Evolutionary conservation across 2,329 filamentous ascomycete genomes (phyloP).

Genomic region (Plenodomus biglobosus): DNA sequence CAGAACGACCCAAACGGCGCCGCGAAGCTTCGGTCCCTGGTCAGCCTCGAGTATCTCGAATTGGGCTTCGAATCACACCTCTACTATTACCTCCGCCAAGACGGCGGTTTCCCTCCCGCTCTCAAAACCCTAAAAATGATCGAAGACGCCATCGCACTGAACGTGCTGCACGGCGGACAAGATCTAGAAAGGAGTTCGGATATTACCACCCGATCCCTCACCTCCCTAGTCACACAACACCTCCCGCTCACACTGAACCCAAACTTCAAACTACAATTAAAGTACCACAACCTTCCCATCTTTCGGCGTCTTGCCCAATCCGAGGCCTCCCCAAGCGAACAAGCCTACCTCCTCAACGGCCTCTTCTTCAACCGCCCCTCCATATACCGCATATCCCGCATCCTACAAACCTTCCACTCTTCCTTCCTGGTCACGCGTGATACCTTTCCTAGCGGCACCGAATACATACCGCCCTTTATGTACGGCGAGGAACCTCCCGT

Average conservation of each 20-base stretch:
- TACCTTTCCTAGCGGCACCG: conserved; percentile 15
- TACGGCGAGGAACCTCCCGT: conserved; percentile 36
- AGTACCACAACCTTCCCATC: conserved; percentile 23
- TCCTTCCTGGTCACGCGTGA: conserved; percentile 29
- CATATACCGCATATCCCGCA: conserved; percentile 30
- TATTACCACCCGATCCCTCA: conserved; percentile 18
- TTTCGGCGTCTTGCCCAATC: conserved; percentile 12
- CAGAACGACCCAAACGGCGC: conserved; percentile 18
- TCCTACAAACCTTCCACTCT: conserved; percentile 23
- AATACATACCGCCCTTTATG: conserved; percentile 42
- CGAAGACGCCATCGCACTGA: conserved; percentile 27
- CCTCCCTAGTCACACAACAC: conserved; percentile 18
- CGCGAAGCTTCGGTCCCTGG: conserved; percentile 26
- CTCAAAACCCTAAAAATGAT: conserved; percentile 31
- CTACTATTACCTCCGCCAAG: conserved; percentile 24
- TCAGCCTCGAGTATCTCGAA: conserved; percentile 30
- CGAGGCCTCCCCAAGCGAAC: conserved; percentile 5
- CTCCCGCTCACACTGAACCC: conserved; percentile 12
- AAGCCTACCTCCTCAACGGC: conserved; percentile 15
- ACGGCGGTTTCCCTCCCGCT: conserved; percentile 24
- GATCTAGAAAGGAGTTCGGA: conserved; percentile 17
- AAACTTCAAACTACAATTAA: conserved; percentile 23
- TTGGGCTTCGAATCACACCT: conserved; percentile 34
- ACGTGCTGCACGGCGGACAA: conserved; percentile 19
- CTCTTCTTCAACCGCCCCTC: conserved; percentile 26